Percentiles rank a stretch among this genome's conserved stretches.
Conservation (phyloP, 1,284 basidiomycete species). For the Xerocomus amazonicus region DNA sequence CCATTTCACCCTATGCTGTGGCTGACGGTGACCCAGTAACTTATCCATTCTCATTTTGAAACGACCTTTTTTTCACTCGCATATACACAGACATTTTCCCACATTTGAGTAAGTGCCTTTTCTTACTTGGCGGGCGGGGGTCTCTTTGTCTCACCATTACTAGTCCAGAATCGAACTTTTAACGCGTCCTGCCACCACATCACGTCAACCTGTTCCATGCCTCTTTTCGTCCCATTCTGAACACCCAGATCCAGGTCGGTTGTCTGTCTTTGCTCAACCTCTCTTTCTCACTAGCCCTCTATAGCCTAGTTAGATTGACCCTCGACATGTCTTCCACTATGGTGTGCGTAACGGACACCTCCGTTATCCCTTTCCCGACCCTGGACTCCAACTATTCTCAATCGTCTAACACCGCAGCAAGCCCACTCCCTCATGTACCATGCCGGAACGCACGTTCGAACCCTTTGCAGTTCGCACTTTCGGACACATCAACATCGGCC, state of each 20-base stretch:
- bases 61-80: slow-evolving; percentile 5
- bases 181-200: slow-evolving; percentile 1
- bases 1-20: not conserved
- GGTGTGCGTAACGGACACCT: slow-evolving; percentile 34
- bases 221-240: slow-evolving; percentile 17
- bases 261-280: not conserved
- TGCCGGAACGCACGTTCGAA: slow-evolving; percentile 14
- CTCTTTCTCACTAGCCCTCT: not conserved
- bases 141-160: slow-evolving; percentile 11
- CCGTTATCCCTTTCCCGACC: slow-evolving; percentile 36
- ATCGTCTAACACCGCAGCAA: slow-evolving; percentile 49
- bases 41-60: slow-evolving; percentile 10
- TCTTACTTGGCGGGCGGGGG: slow-evolving; percentile 1
- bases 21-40: slow-evolving; percentile 22
- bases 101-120: slow-evolving; percentile 5
- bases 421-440: slow-evolving; percentile 39
- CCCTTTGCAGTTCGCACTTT: slow-evolving; percentile 6
- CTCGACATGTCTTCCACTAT: slow-evolving; percentile 27
- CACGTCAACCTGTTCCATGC: slow-evolving; percentile 17
- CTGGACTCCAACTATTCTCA: slow-evolving; percentile 34
- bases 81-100: slow-evolving; percentile 6
- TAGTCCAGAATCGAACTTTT: slow-evolving; percentile 16
- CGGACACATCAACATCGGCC: slow-evolving; percentile 15
- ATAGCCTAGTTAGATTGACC: slow-evolving; percentile 4
- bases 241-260: slow-evolving; percentile 6